Conservation (phyloP, 2,329 filamentous ascomycete genomes). For the Apiospora malaysiana region DNA sequence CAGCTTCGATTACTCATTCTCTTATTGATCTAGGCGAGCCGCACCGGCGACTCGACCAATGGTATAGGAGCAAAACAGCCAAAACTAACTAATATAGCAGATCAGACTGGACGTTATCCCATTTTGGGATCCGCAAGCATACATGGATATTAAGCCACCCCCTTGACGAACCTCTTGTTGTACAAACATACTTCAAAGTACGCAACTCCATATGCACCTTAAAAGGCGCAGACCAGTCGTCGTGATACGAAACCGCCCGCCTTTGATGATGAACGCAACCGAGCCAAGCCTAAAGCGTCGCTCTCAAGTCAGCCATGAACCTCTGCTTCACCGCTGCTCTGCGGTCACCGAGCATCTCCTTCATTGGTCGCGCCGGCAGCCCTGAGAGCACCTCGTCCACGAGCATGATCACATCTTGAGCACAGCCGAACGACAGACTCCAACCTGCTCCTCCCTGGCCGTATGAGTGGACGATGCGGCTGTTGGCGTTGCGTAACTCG, state of each 20-base stretch:
- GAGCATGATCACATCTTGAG: slow-evolving; percentile 42
- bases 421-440: slow-evolving; percentile 48
- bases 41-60: background rate
- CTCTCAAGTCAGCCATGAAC: slow-evolving; percentile 14
- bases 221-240: background rate
- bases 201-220: background rate
- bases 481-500: slow-evolving; percentile 41
- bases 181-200: background rate
- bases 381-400: slow-evolving; percentile 43
- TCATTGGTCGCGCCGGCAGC: slow-evolving; percentile 38
- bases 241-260: slow-evolving; percentile 9
- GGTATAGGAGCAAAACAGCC: background rate
- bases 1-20: slow-evolving; percentile 10
- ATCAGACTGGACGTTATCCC: background rate
- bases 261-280: background rate
- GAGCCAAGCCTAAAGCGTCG: slow-evolving; percentile 16
- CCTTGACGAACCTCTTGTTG: slow-evolving; percentile 9
- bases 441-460: slow-evolving; percentile 52
- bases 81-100: background rate
- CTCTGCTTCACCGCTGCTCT: slow-evolving; percentile 23
- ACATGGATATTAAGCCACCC: slow-evolving; percentile 15
- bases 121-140: background rate
- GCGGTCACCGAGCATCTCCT: slow-evolving; percentile 30
- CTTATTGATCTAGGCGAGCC: background rate
- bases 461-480: slow-evolving; percentile 50